Evolutionary conservation across 1,284 basidiomycete genomes (phyloP).

Genomic region (Xanthoconium separans): DNA sequence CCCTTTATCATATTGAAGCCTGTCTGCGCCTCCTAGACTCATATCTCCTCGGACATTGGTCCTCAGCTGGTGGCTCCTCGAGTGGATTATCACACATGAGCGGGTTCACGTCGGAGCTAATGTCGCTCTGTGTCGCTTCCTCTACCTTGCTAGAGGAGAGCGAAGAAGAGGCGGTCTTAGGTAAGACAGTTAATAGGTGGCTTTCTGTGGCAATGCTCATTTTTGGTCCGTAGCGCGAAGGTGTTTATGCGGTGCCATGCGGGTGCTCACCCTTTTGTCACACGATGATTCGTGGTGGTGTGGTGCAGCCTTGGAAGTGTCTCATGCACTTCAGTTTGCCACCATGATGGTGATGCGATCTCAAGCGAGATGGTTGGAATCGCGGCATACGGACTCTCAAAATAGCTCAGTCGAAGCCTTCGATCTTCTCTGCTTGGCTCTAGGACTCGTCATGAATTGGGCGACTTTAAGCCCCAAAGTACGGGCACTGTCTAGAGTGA

Average conservation of each 20-base stretch:
- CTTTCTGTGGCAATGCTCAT: neutral
- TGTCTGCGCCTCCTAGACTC: conserved; percentile 62
- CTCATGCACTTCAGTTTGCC: conserved; percentile 45
- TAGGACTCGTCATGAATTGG: conserved; percentile 71
- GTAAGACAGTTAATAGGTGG: conserved; percentile 6
- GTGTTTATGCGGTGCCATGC: conserved; percentile 57
- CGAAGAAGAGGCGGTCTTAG: conserved; percentile 10
- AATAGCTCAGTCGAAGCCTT: conserved; percentile 41
- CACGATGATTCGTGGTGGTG: conserved; percentile 60
- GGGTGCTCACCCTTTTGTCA: conserved; percentile 67
- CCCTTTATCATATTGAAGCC: conserved; percentile 50
- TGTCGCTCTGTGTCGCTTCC: conserved; percentile 46
- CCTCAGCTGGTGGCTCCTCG: conserved; percentile 12
- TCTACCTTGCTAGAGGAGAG: conserved; percentile 32
- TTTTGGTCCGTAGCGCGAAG: conserved; percentile 34
- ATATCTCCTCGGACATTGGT: conserved; percentile 59
- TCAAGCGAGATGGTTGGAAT: conserved; percentile 29
- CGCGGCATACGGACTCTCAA: conserved; percentile 4
- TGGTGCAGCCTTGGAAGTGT: conserved; percentile 42
- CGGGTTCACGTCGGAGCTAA: conserved; percentile 46
- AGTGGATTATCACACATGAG: conserved; percentile 15
- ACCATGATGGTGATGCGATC: conserved; percentile 44
- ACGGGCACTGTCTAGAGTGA: conserved; percentile 44
- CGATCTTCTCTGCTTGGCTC: conserved; percentile 66
- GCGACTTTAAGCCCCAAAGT: conserved; percentile 54